Conservation (phyloP, 805 yeast species). For the Wickerhamomyces ciferrii region DNA sequence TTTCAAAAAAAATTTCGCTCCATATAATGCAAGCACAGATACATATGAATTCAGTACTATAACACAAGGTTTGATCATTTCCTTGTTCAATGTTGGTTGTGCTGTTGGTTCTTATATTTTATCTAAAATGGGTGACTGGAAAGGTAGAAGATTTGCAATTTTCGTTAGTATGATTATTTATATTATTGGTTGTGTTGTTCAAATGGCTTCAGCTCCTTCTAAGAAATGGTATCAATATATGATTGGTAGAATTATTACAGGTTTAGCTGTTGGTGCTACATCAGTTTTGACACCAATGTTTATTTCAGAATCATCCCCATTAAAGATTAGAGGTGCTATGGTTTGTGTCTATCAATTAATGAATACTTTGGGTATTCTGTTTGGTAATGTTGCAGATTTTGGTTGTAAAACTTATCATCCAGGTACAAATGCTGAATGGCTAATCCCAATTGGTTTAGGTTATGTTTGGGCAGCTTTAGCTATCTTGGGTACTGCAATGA, state of each 20-base stretch:
- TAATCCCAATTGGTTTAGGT: constrained; percentile 55
- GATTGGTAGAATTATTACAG: constrained; percentile 63
- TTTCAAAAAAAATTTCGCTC: constrained; percentile 49
- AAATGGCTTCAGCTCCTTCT: constrained; percentile 40
- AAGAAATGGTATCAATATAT: constrained; percentile 57
- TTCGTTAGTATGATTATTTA: constrained; percentile 50
- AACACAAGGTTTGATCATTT: constrained; percentile 47
- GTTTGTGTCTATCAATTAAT: constrained; percentile 66
- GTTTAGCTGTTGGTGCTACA: constrained; percentile 72
- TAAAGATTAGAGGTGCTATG: constrained; percentile 62
- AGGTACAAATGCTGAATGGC: constrained; percentile 61
- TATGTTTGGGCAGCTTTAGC: constrained; percentile 32
- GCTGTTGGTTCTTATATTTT: constrained; percentile 62
- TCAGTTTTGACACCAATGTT: constrained; percentile 75
- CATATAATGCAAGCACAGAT: constrained; percentile 29
- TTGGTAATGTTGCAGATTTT: constrained; percentile 63
- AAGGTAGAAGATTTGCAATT: constrained; percentile 57
- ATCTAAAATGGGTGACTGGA: constrained; percentile 50
- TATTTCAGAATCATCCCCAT: constrained; percentile 66
- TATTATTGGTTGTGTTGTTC: constrained; percentile 56
- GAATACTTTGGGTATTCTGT: constrained; percentile 66
- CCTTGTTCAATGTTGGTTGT: constrained; percentile 64
- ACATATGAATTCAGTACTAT: constrained; percentile 34
- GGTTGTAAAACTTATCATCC: constrained; percentile 39
- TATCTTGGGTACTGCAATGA: constrained; percentile 43